These are phyloP conservation scores for Collariella sp. DNA, from an alignment of 495 filamentous ascomycete species.

Conservation along the genomic window DNA sequence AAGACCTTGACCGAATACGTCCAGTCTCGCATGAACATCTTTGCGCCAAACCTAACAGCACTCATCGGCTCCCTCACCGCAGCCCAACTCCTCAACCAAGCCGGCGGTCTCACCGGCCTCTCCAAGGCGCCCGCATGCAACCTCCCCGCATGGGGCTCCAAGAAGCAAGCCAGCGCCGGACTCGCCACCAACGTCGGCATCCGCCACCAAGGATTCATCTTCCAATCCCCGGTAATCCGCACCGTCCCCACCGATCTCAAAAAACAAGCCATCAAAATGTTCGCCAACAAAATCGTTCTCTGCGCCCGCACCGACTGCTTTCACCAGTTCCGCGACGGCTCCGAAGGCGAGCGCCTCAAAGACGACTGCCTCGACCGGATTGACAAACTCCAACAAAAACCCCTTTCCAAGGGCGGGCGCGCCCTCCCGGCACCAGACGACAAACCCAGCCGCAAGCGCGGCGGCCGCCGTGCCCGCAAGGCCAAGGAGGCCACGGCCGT, in stretches of 20 bases:
- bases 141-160: conserved; percentile 77
- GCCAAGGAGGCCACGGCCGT: conserved; percentile 96
- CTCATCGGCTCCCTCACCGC: conserved; percentile 92
- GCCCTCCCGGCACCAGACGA: conserved; percentile 93
- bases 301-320: conserved; percentile 82
- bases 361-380: conserved; percentile 75
- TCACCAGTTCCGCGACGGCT: conserved; percentile 74
- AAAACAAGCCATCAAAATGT: conserved; percentile 91
- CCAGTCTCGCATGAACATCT: conserved; percentile 93
- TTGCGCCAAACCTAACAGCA: conserved; percentile 89
- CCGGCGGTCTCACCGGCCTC: conserved; percentile 79
- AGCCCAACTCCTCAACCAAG: conserved; percentile 89
- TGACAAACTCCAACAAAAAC: conserved; percentile 92
- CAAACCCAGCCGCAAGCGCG: conserved; percentile 87
- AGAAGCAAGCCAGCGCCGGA: conserved; percentile 71
- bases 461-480: conserved; percentile 82
- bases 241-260: conserved; percentile 78
- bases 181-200: conserved; percentile 93
- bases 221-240: conserved; percentile 78
- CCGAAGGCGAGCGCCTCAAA: conserved; percentile 74
- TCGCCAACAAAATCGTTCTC: conserved; percentile 85
- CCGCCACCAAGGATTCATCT: conserved; percentile 87
- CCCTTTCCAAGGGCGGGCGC: conserved; percentile 78
- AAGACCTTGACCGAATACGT: conserved; percentile 85
- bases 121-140: conserved; percentile 92